These are phyloP conservation scores for Wallacemonas sp. DNA, from an alignment of 208 protist species.

Conservation along the genomic window DNA sequence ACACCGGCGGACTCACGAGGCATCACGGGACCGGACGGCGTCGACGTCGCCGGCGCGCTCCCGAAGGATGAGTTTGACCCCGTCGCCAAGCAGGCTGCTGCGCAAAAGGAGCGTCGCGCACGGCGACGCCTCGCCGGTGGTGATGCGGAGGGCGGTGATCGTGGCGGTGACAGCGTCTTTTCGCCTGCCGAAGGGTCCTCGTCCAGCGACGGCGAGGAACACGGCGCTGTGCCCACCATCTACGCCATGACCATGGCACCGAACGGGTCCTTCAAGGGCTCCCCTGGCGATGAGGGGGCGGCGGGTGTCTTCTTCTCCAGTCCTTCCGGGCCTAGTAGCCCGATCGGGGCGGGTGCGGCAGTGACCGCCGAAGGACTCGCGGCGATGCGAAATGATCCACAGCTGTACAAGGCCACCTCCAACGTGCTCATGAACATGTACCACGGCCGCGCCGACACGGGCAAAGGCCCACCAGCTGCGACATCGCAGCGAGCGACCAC, in stretches of 20 bases:
- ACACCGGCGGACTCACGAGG: not conserved
- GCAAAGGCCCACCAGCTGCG: not conserved
- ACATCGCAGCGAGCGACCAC: not conserved
- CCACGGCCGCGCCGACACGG: conserved; percentile 12
- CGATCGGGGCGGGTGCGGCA: not conserved
- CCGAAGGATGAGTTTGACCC: conserved; percentile 52
- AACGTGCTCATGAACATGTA: conserved; percentile 37
- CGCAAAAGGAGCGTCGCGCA: conserved; percentile 35
- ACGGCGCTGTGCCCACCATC: conserved; percentile 7
- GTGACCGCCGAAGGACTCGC: not conserved
- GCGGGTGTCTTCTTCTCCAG: not conserved
- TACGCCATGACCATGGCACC: conserved; percentile 18
- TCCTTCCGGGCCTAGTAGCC: not conserved
- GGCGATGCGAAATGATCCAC: not conserved
- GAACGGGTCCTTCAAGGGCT: not conserved
- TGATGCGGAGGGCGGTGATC: not conserved
- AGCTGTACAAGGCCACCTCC: conserved; percentile 36
- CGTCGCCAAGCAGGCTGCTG: conserved; percentile 51
- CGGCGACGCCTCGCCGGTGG: conserved; percentile 19
- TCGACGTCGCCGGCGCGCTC: not conserved
- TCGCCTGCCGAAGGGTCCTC: conserved; percentile 1
- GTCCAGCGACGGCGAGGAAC: conserved; percentile 14
- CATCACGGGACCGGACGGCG: not conserved
- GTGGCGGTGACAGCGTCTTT: conserved; percentile 1
- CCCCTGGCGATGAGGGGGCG: not conserved